Evolutionary conservation across 106 monocot genomes (phyloP).

Genomic region (Dactylorhiza incarnata): DNA sequence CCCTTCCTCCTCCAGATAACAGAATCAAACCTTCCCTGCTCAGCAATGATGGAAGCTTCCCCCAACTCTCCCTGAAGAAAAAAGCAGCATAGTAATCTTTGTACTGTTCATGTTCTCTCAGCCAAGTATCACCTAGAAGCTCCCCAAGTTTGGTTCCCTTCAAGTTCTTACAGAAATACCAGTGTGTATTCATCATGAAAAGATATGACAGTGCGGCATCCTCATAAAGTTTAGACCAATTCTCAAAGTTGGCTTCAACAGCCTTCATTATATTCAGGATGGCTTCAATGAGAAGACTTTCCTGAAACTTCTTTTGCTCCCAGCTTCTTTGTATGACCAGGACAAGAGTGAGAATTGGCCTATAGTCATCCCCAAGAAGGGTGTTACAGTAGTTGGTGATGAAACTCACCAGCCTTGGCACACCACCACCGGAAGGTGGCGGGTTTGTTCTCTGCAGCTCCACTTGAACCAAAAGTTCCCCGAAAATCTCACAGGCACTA

Average conservation of each 20-base stretch:
- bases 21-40: conserved; percentile 77
- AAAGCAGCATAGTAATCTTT: conserved; percentile 57
- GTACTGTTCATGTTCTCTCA: conserved; percentile 74
- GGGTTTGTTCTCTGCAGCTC: conserved; percentile 56
- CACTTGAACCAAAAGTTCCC: conserved; percentile 84
- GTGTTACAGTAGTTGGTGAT: conserved; percentile 75
- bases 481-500: conserved; percentile 87
- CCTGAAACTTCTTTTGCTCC: conserved; percentile 63
- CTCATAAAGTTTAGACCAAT: conserved; percentile 67
- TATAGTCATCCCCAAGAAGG: conserved; percentile 63
- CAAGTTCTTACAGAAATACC: conserved; percentile 71
- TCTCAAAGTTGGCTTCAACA: conserved; percentile 65
- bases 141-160: conserved; percentile 70
- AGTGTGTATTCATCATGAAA: conserved; percentile 86
- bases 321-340: conserved; percentile 67
- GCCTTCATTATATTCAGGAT: conserved; percentile 62
- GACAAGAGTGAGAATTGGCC: conserved; percentile 57
- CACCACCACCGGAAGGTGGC: conserved; percentile 59
- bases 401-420: conserved; percentile 67
- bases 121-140: conserved; percentile 51
- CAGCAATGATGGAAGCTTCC: conserved; percentile 49
- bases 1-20: conserved; percentile 86
- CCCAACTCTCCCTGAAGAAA: conserved; percentile 76
- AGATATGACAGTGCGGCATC: conserved; percentile 43
- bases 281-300: conserved; percentile 50